Evolutionary conservation across 2,329 filamentous ascomycete species (phyloP).

Genomic region (Cadophora sp.): DNA sequence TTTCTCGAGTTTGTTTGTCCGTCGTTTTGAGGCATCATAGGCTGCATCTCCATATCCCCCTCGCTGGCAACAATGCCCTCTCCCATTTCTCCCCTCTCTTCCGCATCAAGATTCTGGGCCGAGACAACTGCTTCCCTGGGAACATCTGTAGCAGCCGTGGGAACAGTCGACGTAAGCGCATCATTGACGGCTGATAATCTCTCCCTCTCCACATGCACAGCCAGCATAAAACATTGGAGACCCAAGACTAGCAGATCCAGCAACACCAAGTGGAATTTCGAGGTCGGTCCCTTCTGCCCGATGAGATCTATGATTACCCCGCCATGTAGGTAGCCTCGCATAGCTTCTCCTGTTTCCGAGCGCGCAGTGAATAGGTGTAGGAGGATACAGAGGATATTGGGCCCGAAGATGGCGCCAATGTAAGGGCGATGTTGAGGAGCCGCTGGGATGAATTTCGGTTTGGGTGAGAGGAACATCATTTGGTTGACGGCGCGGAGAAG

Average conservation of each 20-base stretch:
- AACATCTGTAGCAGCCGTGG: conserved; percentile 21
- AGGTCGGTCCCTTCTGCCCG: conserved; percentile 68
- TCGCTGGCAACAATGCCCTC: conserved; percentile 29
- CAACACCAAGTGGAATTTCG: conserved; percentile 59
- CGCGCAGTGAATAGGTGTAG: conserved; percentile 63
- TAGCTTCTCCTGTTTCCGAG: conserved; percentile 63
- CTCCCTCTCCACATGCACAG: conserved; percentile 66
- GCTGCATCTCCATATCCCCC: conserved; percentile 42
- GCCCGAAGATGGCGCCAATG: conserved; percentile 62
- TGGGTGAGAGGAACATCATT: conserved; percentile 67
- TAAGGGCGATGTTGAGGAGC: conserved; percentile 62
- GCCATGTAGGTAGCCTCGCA: conserved; percentile 70
- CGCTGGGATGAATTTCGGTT: conserved; percentile 59
- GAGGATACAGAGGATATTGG: conserved; percentile 66
- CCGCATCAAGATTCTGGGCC: conserved; percentile 42
- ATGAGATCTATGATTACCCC: conserved; percentile 73
- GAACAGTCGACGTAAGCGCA: conserved; percentile 23
- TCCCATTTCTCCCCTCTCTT: conserved; percentile 43
- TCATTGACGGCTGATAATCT: conserved; percentile 51
- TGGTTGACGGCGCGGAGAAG: conserved; percentile 64
- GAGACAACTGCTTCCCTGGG: conserved; percentile 29
- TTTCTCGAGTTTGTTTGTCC: conserved; percentile 12
- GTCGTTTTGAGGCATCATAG: conserved; percentile 23
- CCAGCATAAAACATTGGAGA: conserved; percentile 69
- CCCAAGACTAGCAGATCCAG: conserved; percentile 62